These are phyloP conservation scores for Exutisphaerella laricina DNA, from an alignment of 2,329 filamentous ascomycete genomes.

Conservation along the genomic window DNA sequence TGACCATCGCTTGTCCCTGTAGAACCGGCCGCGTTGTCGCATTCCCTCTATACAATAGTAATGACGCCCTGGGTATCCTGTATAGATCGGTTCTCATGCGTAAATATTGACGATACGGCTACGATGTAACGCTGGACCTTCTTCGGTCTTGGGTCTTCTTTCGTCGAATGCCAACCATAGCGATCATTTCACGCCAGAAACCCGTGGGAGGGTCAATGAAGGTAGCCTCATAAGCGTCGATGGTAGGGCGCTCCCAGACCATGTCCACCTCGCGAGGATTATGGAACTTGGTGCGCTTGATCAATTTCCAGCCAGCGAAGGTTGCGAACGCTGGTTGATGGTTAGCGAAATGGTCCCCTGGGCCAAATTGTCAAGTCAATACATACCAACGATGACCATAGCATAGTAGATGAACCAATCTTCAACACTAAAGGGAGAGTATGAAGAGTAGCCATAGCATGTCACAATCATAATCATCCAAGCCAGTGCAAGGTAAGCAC, in stretches of 20 bases:
- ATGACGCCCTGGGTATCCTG: too few species aligned
- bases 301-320: conserved; percentile 58
- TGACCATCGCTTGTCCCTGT: too few species aligned
- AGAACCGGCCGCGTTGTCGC: too few species aligned
- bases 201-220: conserved; percentile 46
- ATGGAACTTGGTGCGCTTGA: conserved; percentile 55
- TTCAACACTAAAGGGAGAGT: conserved; percentile 39
- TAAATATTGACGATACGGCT: neutral
- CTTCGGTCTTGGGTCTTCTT: conserved; percentile 10
- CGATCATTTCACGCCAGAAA: conserved; percentile 52
- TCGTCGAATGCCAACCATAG: conserved; percentile 38
- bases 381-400: conserved; percentile 47
- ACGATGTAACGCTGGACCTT: neutral
- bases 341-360: too few species aligned
- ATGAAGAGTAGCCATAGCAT: conserved; percentile 52
- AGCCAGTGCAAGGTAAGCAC: conserved; percentile 35
- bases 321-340: conserved; percentile 31
- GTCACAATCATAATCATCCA: conserved; percentile 35
- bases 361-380: too few species aligned
- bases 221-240: conserved; percentile 54
- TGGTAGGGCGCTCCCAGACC: conserved; percentile 54
- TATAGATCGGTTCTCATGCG: too few species aligned
- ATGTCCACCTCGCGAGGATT: conserved; percentile 53
- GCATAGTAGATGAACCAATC: conserved; percentile 49
- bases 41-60: too few species aligned